phyloP scores from a whole-genome alignment of 257 asterid species.

The Nicotiana obtusifolia region DNA sequence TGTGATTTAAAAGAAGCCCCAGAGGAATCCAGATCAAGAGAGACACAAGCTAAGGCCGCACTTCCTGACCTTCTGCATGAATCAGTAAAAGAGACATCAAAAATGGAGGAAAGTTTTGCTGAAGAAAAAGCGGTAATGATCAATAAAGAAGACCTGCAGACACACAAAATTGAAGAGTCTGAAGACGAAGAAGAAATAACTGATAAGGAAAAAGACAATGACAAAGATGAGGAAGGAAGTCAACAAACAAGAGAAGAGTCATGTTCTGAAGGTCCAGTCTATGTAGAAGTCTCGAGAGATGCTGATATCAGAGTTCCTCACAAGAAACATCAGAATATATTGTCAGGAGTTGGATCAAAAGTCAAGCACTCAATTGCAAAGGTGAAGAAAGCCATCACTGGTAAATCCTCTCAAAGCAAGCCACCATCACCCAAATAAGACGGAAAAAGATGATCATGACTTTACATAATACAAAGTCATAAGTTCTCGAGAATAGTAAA shows the following conservation, averaged over 20 bases:
- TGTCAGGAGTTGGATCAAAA: constrained; percentile 84
- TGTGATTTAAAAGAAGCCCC: constrained; percentile 19
- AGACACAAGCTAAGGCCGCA: neutral
- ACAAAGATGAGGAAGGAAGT: constrained; percentile 30
- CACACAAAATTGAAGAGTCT: constrained; percentile 18
- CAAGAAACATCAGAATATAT: constrained; percentile 68
- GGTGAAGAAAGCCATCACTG: constrained; percentile 81
- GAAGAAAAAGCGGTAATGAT: constrained; percentile 20
- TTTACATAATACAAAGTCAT: neutral
- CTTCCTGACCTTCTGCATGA: neutral
- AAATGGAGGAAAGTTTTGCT: constrained; percentile 2
- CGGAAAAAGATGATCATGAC: neutral
- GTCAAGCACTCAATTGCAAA: constrained; percentile 88
- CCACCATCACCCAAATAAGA: constrained; percentile 47
- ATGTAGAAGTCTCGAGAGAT: constrained; percentile 48
- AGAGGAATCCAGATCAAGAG: constrained; percentile 3
- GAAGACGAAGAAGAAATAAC: constrained; percentile 29
- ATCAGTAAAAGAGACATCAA: neutral
- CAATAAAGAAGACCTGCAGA: constrained; percentile 25
- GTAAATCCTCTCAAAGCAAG: constrained; percentile 59
- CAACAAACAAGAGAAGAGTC: constrained; percentile 28
- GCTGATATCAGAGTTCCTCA: constrained; percentile 46
- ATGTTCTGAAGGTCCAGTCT: constrained; percentile 48
- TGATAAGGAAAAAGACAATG: constrained; percentile 25
- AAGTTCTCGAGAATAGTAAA: neutral